Base-by-base conservation (phyloP, 768 basidiomycete genomes). In the Tylopilus sp. region DNA sequence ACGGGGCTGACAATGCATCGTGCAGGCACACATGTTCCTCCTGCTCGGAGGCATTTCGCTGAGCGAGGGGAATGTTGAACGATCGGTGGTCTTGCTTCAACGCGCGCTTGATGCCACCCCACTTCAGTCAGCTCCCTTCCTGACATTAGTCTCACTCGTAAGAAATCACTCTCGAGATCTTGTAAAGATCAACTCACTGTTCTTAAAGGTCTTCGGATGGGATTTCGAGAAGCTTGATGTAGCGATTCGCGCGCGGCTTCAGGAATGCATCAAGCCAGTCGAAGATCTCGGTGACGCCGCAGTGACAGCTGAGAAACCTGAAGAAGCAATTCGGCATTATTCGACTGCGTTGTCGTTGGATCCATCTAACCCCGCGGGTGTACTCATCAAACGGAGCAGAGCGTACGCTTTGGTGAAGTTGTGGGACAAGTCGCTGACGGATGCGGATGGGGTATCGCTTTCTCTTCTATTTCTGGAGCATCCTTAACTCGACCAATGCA, bases 191-290 rank as follows among this genome's bases (percentile, higher is more conserved):
- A 9, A 24, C 38, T 8, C 24, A 52, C 33, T 29, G 28, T 8
- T 1, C 17, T 47, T 14, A 22, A 44, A 58, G 48, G 36, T 58
- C 3, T 58, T 57, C 25, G 60, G 51, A 0, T 61, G 60, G 60
- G n/a, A 49, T n/a, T 53, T 62, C 42, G 55, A 61, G 1, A n/a
- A 33, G 14, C 55, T 53, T 12, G 11, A 22, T 3, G 3, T n/a
- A 9, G 38, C 33, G 2, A 40, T 54, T 25, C 36, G 43, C 10
- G 3, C 29, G 7, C 42, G 17, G 2, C 34, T 51, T 22, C 19
- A 24, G 24, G 16, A 37, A 8, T 45, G 49, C 29, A 6, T 40
- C 4, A 21, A 6, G 16, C 7, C 17, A 2, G 14, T 45, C 1
- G 53, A 52, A 50, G 19, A 6, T 4, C 2, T 7, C 1, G 59